Percentiles rank a stretch among this genome's conserved stretches.
phyloP scores from a whole-genome alignment of 495 filamentous ascomycete genomes.

The Neurospora cerealis region DNA sequence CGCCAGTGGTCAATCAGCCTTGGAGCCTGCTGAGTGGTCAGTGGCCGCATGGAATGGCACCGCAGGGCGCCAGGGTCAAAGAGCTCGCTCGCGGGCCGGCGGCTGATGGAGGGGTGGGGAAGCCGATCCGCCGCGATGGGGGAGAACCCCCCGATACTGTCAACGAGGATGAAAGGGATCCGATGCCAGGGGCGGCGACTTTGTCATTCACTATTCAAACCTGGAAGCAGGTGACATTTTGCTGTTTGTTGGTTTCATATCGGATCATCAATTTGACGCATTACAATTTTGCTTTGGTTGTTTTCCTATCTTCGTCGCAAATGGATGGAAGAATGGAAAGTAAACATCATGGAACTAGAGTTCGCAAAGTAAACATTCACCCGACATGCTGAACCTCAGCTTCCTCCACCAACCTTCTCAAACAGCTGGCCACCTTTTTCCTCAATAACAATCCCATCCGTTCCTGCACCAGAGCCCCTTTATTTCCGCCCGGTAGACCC shows the following conservation, averaged over 20 bases:
- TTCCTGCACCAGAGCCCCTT: not conserved
- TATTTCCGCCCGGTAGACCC: not conserved
- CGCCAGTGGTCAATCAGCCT: conserved; percentile 2
- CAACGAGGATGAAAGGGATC: not conserved
- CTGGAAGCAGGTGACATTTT: not conserved
- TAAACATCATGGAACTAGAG: not conserved
- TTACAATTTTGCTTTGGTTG: not conserved
- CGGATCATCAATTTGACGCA: not conserved
- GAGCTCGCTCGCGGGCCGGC: not conserved
- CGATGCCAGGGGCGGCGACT: not conserved
- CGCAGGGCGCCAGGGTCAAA: not conserved
- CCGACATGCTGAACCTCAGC: not conserved
- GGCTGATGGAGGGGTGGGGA: not conserved
- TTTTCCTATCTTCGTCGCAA: not conserved
- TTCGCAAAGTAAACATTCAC: not conserved
- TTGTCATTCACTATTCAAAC: not conserved
- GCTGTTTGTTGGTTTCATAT: not conserved
- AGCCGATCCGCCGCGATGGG: not conserved
- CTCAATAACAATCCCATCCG: not conserved
- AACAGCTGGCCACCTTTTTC: not conserved
- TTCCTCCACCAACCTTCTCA: not conserved
- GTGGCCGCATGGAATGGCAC: not conserved
- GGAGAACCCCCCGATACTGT: not conserved
- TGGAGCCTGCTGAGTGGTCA: conserved; percentile 2
- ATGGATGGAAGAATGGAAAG: not conserved